Evolutionary conservation across 169 alveolate genomes (phyloP), one percentile per base, ranked within the genome.

Genomic region (Eimeria brunetti): DNA sequence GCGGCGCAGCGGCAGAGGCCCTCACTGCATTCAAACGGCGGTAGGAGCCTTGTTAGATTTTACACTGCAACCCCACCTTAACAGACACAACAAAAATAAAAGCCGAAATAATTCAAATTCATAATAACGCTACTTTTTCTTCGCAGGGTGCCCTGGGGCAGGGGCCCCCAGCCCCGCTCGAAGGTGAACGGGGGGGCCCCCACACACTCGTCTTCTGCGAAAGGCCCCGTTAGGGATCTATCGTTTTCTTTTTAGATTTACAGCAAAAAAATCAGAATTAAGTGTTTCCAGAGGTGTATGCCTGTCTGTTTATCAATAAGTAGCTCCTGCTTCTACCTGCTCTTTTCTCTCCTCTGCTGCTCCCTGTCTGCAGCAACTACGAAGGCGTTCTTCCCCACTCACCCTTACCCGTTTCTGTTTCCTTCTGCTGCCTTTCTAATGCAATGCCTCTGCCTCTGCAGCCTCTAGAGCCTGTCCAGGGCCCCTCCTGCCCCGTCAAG

Each of bases 81-180:
- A 20, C 7, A 60, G 20, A 20, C 46, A 5, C 22, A 60, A 60
- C 22, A 60, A 11, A 60, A 16, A n/a, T 64, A 27, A 2, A 24
- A 2, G n/a, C 3, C 27, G 0, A 27, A 64, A 64, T n/a, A 64
- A 64, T n/a, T 64, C 27, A 4, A 2, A 69, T 36, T 69, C n/a
- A 2, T 69, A 33, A 0, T 36, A 3, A 67, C 6, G 69, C 22
- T 16, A 14, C 11, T 5, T 16, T 33, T 8, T 33, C 27, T 69
- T 8, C n/a, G n/a, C 12, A 0, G n/a, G n/a, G 51, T 22, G 76
- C n/a, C n/a, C n/a, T n/a, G n/a, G n/a, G n/a, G n/a, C n/a, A n/a
- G 76, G 44, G 44, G 41, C 80, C 80, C 80, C 80, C 44, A 69
- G 51, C 80, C 80, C 80, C 51, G 24, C 46, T 36, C 80, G 49